Evolutionary conservation across 2,329 filamentous ascomycete genomes (phyloP).

Genomic region (Colletotrichum brevisporum): DNA sequence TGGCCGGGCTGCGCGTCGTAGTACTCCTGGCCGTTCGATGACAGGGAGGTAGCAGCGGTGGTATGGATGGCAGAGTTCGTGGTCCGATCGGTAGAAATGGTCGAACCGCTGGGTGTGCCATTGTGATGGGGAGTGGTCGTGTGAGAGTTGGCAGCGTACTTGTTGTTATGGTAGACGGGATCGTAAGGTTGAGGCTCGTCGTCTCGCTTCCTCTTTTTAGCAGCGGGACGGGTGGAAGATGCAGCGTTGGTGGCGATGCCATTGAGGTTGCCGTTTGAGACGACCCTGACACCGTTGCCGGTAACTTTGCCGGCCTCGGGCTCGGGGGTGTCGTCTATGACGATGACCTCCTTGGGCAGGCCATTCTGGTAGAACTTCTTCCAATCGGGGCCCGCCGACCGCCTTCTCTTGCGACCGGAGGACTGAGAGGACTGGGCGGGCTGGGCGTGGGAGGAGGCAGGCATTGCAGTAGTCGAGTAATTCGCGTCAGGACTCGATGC

Average conservation of each 20-base stretch:
- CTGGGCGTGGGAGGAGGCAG: slow-evolving; percentile 45
- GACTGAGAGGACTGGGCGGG: slow-evolving; percentile 42
- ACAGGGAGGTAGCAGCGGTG: slow-evolving; percentile 88
- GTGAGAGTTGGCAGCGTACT: slow-evolving; percentile 77
- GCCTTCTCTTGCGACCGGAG: slow-evolving; percentile 64
- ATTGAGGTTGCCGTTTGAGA: slow-evolving; percentile 51
- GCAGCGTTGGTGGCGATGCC: slow-evolving; percentile 49
- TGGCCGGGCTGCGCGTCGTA: slow-evolving; percentile 79
- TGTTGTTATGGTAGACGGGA: slow-evolving; percentile 77
- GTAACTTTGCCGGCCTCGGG: slow-evolving; percentile 57
- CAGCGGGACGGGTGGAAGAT: slow-evolving; percentile 62
- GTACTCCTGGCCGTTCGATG: slow-evolving; percentile 74
- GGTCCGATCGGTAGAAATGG: slow-evolving; percentile 86
- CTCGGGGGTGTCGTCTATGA: slow-evolving; percentile 82
- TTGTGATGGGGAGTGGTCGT: slow-evolving; percentile 80
- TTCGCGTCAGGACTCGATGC: slow-evolving; percentile 49
- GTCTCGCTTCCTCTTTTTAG: slow-evolving; percentile 82
- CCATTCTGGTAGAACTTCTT: slow-evolving; percentile 86
- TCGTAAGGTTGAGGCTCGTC: slow-evolving; percentile 73
- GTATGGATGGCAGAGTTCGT: slow-evolving; percentile 81
- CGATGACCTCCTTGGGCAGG: slow-evolving; percentile 86
- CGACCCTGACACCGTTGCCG: slow-evolving; percentile 56
- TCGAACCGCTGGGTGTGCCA: slow-evolving; percentile 76
- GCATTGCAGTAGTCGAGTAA: slow-evolving; percentile 52
- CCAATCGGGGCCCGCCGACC: slow-evolving; percentile 81